phyloP scores from a whole-genome alignment of 257 asterid genomes.

The Schizonepeta tenuifolia region DNA sequence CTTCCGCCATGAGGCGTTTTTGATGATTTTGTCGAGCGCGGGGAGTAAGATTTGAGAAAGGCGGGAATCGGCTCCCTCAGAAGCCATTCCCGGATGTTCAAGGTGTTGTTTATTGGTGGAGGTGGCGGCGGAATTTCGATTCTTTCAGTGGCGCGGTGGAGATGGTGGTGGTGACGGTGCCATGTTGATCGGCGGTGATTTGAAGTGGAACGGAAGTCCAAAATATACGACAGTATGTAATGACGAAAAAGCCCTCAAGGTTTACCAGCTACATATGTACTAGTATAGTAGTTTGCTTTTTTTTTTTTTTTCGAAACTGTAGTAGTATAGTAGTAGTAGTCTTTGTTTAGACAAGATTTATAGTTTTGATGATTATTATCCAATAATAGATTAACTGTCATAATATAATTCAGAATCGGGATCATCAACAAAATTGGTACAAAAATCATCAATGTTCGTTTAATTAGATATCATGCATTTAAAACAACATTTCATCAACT shows the following conservation, averaged over 20 bases:
- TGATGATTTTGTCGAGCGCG: slow-evolving; percentile 83
- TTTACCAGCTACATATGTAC: slow-evolving; percentile 19
- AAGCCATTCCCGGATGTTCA: slow-evolving; percentile 81
- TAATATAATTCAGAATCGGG: neutral
- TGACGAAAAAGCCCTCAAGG: slow-evolving; percentile 18
- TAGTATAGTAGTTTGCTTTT: too few species aligned
- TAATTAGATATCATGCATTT: neutral
- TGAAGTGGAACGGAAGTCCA: slow-evolving; percentile 21
- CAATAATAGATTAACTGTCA: neutral
- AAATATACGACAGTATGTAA: slow-evolving; percentile 5
- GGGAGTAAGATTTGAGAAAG: slow-evolving; percentile 66
- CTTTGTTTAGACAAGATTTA: neutral
- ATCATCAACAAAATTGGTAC: neutral
- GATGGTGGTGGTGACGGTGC: slow-evolving; percentile 9
- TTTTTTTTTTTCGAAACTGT: too few species aligned
- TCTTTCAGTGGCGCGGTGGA: slow-evolving; percentile 9
- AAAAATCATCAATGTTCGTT: neutral
- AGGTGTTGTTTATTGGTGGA: slow-evolving; percentile 3
- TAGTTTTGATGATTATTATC: neutral
- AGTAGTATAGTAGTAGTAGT: too few species aligned
- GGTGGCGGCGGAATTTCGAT: neutral
- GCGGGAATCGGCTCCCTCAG: slow-evolving; percentile 97
- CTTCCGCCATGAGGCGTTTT: slow-evolving; percentile 93
- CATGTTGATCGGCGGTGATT: slow-evolving; percentile 28
- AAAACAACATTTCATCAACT: neutral